A percentile compares a stretch with the other conserved stretches of the same genome.
These are phyloP conservation scores for Penicillium sp. DNA, from an alignment of 2,329 filamentous ascomycete species.

Conservation along the genomic window DNA sequence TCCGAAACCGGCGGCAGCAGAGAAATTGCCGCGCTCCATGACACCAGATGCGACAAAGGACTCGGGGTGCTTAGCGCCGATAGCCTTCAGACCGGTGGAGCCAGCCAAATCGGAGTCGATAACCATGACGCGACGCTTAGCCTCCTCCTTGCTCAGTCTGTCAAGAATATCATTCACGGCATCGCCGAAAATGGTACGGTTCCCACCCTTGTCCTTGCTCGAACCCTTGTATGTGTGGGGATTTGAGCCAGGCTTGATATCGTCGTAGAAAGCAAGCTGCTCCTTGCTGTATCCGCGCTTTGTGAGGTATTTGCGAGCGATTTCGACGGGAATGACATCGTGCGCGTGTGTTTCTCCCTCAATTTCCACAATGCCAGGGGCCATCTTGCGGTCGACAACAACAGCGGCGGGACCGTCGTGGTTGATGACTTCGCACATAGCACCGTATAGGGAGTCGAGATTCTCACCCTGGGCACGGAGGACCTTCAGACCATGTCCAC, in stretches of 20 bases:
- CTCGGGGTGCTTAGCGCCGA: constrained; percentile 39
- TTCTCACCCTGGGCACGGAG: constrained; percentile 40
- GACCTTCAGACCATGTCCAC: constrained; percentile 41
- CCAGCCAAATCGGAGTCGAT: constrained; percentile 45
- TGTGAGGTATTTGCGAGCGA: constrained; percentile 40
- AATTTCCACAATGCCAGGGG: constrained; percentile 38
- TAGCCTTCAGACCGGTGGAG: constrained; percentile 42
- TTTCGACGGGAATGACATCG: constrained; percentile 41
- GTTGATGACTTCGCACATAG: constrained; percentile 34
- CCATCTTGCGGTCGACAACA: constrained; percentile 37
- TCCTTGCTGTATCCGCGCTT: constrained; percentile 38
- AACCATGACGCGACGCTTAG: constrained; percentile 39
- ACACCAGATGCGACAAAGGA: constrained; percentile 42
- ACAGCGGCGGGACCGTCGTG: constrained; percentile 38
- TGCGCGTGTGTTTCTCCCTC: constrained; percentile 40
- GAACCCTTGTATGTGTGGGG: constrained; percentile 37
- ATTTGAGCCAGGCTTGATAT: constrained; percentile 34
- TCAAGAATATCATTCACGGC: constrained; percentile 41
- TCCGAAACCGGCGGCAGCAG: constrained; percentile 42
- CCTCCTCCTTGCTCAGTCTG: constrained; percentile 39
- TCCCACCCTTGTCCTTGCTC: constrained; percentile 38
- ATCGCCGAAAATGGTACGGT: constrained; percentile 42
- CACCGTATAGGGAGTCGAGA: constrained; percentile 37
- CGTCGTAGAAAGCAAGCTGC: constrained; percentile 37
- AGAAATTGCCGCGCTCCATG: constrained; percentile 46